A percentile compares a stretch with the other conserved stretches of the same genome.
phyloP scores from a whole-genome alignment of 78 protist species.

The Dictyostelium citrinum region DNA sequence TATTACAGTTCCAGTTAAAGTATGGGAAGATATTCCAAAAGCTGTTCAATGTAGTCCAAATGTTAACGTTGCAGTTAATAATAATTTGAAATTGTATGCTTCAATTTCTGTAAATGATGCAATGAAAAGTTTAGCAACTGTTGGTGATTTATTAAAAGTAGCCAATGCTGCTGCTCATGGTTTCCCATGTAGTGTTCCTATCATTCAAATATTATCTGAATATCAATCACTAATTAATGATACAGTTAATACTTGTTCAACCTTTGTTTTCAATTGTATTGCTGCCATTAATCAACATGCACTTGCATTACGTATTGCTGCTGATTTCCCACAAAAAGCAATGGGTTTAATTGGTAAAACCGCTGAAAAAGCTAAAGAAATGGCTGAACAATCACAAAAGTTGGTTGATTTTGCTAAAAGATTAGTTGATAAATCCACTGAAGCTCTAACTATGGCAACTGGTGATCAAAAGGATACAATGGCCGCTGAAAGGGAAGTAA shows the following conservation, averaged over 20 bases:
- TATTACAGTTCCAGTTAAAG: neutral
- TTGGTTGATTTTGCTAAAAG: neutral
- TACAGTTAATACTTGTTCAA: neutral
- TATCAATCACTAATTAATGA: constrained; percentile 4
- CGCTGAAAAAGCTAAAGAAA: neutral
- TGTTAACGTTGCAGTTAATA: neutral
- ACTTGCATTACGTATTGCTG: constrained; percentile 8
- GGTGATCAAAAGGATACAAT: neutral
- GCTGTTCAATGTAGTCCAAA: neutral
- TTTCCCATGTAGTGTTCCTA: constrained; percentile 3
- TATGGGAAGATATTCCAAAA: constrained; percentile 22
- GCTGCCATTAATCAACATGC: constrained; percentile 1
- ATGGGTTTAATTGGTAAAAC: neutral
- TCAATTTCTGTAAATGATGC: neutral
- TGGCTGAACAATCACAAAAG: neutral
- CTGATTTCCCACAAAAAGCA: neutral
- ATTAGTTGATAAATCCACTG: neutral
- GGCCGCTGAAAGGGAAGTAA: neutral
- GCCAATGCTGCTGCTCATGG: constrained; percentile 18
- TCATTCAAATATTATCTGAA: neutral
- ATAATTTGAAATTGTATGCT: neutral
- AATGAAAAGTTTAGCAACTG: neutral
- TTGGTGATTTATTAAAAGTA: neutral
- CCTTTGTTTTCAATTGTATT: constrained; percentile 1
- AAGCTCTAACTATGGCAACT: neutral